These are phyloP conservation scores for Fusarium fujikuroi DNA, from an alignment of 2,329 filamentous ascomycete genomes.

Conservation along the genomic window DNA sequence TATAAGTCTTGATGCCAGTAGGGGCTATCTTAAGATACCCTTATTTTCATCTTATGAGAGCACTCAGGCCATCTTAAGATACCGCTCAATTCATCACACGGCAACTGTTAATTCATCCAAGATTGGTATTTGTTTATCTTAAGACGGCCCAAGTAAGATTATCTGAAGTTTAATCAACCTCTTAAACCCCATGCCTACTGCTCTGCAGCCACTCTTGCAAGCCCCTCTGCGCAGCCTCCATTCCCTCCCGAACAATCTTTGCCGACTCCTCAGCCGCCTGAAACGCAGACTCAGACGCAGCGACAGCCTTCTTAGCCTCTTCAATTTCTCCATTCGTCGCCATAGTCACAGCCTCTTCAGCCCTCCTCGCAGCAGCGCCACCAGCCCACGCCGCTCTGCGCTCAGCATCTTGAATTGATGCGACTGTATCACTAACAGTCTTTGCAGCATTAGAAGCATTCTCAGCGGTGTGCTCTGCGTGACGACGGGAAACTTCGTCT, in stretches of 20 bases:
- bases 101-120: rapidly evolving
- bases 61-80: no score
- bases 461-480: constrained; percentile 13
- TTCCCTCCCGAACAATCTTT: constrained; percentile 6
- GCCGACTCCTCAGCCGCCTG: constrained; percentile 18
- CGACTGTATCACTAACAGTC: not conserved
- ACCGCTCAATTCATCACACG: not conserved
- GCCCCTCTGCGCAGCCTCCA: constrained; percentile 20
- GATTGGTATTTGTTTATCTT: rapidly evolving
- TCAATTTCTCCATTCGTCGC: constrained; percentile 22
- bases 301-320: constrained; percentile 3
- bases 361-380: constrained; percentile 10
- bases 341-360: constrained; percentile 20
- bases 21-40: not conserved
- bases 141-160: rapidly evolving
- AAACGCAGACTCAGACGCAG: constrained; percentile 18
- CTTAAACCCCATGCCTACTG: constrained; percentile 16
- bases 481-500: constrained; percentile 5
- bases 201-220: constrained; percentile 32
- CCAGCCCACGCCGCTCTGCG: constrained; percentile 10
- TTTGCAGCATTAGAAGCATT: not conserved
- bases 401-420: constrained; percentile 18
- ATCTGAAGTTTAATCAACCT: rapidly evolving
- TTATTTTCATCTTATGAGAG: rapidly evolving
- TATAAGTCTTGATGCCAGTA: no score